These are phyloP conservation scores for Paramecium caudatum DNA, from an alignment of 73 alveolate species.

Conservation along the genomic window DNA sequence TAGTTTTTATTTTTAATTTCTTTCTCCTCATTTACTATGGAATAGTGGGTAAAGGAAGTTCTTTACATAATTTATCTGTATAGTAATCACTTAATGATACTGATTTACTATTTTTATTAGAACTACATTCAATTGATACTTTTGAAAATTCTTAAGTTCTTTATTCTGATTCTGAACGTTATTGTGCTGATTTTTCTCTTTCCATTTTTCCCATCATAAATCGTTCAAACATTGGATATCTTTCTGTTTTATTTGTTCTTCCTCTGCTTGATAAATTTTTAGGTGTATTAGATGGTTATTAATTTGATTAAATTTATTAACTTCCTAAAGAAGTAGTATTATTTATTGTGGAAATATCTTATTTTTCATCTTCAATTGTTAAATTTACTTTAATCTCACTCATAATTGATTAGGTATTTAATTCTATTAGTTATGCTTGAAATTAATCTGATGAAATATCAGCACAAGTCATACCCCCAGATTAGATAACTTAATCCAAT, in stretches of 20 bases:
- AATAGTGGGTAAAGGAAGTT: conserved; percentile 32
- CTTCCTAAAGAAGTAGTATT: not conserved
- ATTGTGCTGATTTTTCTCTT: not conserved
- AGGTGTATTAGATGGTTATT: not conserved
- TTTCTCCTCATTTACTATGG: conserved; percentile 21
- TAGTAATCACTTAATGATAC: conserved; percentile 24
- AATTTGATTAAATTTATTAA: conserved; percentile 15
- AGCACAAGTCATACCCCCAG: conserved; percentile 76
- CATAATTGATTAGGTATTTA: not conserved
- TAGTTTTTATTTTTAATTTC: conserved; percentile 15
- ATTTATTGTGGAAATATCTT: not conserved
- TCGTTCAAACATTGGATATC: conserved; percentile 58
- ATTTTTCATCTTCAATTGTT: conserved; percentile 36
- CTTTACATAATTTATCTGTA: conserved; percentile 23
- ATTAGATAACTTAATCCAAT: conserved; percentile 4
- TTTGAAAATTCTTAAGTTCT: not conserved
- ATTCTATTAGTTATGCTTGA: conserved; percentile 37
- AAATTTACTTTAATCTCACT: conserved; percentile 3
- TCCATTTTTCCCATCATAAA: not conserved
- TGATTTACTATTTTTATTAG: conserved; percentile 7
- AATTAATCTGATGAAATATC: conserved; percentile 75
- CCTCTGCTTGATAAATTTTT: conserved; percentile 2
- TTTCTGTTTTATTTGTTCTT: conserved; percentile 3
- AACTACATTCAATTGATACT: not conserved
- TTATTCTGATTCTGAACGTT: conserved; percentile 42